These are phyloP conservation scores for Pestalotiopsis fici DNA, from an alignment of 2,329 filamentous ascomycete genomes.

Conservation along the genomic window DNA sequence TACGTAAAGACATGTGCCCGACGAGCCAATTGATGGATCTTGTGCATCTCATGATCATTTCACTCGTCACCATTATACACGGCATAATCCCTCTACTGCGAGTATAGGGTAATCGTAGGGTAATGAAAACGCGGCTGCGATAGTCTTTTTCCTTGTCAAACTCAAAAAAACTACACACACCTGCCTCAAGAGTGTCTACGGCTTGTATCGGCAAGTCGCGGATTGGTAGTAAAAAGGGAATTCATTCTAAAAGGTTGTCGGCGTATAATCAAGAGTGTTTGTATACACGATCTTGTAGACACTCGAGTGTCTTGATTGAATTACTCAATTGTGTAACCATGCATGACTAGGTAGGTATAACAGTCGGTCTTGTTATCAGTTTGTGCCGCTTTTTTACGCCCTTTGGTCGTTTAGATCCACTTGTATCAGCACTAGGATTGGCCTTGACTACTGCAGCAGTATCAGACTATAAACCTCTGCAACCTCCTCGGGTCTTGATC, in stretches of 20 bases:
- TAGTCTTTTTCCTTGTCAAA: background rate
- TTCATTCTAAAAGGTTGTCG: background rate
- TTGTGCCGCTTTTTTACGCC: background rate
- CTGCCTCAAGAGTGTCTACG: background rate
- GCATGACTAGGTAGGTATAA: background rate
- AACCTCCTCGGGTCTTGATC: background rate
- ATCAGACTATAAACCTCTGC: background rate
- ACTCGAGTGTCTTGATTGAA: background rate
- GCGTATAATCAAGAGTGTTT: background rate
- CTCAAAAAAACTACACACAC: background rate
- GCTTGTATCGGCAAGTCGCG: slow-evolving; percentile 10
- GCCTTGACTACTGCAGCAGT: background rate
- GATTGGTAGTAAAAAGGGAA: background rate
- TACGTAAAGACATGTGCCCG: background rate
- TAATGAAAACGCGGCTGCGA: slow-evolving; percentile 2
- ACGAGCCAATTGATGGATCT: background rate
- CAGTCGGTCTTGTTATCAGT: background rate
- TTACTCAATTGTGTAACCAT: background rate
- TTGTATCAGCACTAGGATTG: no score
- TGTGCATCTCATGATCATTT: background rate
- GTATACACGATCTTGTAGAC: background rate
- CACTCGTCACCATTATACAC: background rate
- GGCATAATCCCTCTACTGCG: background rate
- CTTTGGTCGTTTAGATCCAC: background rate
- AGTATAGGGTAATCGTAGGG: slow-evolving; percentile 15